These are phyloP conservation scores for Hygrophila difformis DNA, from an alignment of 257 asterid species.

Conservation along the genomic window DNA sequence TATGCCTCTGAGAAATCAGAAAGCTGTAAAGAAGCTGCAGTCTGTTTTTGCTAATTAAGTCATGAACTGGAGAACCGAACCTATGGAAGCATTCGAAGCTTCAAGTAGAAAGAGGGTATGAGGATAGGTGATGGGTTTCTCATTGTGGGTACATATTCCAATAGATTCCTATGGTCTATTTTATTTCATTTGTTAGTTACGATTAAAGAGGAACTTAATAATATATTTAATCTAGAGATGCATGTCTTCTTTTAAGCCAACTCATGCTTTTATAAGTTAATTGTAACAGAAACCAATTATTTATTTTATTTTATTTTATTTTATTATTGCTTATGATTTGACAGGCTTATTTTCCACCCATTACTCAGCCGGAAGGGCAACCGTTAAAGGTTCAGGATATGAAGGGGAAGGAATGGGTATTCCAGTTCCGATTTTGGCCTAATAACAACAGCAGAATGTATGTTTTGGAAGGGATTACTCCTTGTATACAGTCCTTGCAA, in stretches of 20 bases:
- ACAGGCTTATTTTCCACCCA: conserved; percentile 89
- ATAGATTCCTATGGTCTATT: background rate
- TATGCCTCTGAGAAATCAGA: conserved; percentile 1
- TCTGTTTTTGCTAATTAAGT: conserved; percentile 6
- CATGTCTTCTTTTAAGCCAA: conserved; percentile 7
- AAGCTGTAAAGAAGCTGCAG: conserved; percentile 4
- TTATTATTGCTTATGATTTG: no score
- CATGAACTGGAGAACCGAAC: conserved; percentile 2
- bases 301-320: conserved; percentile 19
- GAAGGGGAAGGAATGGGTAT: conserved; percentile 87
- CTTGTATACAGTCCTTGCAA: conserved; percentile 90
- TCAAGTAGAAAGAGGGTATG: conserved; percentile 2
- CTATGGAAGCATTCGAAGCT: conserved; percentile 1
- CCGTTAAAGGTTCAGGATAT: conserved; percentile 71
- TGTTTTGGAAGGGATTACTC: conserved; percentile 95
- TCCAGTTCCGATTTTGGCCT: conserved; percentile 97
- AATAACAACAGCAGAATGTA: conserved; percentile 98
- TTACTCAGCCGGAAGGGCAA: conserved; percentile 80
- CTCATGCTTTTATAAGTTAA: conserved; percentile 10
- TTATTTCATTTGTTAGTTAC: no score
- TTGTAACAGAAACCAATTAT: conserved; percentile 14
- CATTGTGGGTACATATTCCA: no score
- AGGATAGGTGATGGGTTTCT: background rate
- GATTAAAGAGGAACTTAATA: no score
- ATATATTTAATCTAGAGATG: no score